Base-by-base conservation (phyloP, 192 early-diverging fungal species). In the Obelidium mucronatum region DNA sequence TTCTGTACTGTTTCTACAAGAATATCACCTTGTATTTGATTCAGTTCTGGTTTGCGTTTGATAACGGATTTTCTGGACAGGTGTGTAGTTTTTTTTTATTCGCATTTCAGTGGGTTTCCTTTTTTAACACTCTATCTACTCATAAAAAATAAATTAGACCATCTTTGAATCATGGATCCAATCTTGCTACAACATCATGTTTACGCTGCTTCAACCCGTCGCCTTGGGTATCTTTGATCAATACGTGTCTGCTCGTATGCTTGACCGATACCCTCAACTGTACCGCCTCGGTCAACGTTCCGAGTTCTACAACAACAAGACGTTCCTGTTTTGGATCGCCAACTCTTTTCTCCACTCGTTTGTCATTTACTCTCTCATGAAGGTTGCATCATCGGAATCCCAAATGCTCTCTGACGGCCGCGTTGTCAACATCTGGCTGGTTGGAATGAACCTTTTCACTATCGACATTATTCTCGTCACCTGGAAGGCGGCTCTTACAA, bases 1-100 rank as follows among this genome's bases (percentile, higher is more conserved):
- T 99, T 70, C 80, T 98, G 67, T 97, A 92, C 84, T 95, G 92
- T 73, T 99, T 97, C 87, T 99, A 99, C 90, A 99, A 99, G 86
- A 99, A 99, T 83, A 96, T 99, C 63, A 93, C 95, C 24, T 83
- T 99, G 80, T 99, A 98, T 84, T 85, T 96, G 75, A 97, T 97
- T 63, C 97, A 99, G 87, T 93, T 99, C 78, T 99, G 97, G 97
- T 87, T 87, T 85, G 93, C 97, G 2, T 88, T 97, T 74, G 93
- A 94, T 82, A 98, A 98, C 76, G 92, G 94, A 5, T 98, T 99
- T 78, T 96, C 96, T 31, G 97, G 97, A 59, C 84, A 83, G 83
- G 83, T 87, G 63, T 40, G 76, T 64, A 13, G 8, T 37, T 1
- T 54, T 34, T 39, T 73, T 58, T 39, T n/a, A 2, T 33, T 8